Base-by-base conservation (phyloP, 208 protist species). In the Endotrypanum monterogeii region DNA sequence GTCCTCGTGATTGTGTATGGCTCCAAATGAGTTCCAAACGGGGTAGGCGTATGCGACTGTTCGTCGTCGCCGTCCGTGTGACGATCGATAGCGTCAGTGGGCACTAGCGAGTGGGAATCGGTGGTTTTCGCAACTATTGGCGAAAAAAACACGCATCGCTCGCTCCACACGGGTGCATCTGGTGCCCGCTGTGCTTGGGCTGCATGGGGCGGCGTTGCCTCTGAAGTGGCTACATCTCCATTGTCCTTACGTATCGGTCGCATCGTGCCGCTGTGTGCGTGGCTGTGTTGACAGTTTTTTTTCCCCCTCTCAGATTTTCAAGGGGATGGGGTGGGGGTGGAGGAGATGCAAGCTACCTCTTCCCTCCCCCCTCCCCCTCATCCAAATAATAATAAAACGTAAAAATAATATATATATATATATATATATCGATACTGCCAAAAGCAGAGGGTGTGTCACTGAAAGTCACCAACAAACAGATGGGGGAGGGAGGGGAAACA, bases 1-100 rank as follows among this genome's bases (percentile, higher is more conserved):
- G 65, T 74, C 44, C 68, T 60, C 8, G 77, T 62, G 77, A 76
- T 76, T 20, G 60, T 78, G 73, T 79, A 75, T 58, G 63, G 69
- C 73, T 83, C 73, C 73, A 70, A 52, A 50, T 23, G 39, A 41
- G 16, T 8, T 48, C 16, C 60, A n/a, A 37, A 39, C 35, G 30
- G 35, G 28, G 28, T 23, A 30, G 20, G 28, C 60, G 30, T 65
- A 9, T 14, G 44, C 18, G 9, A 44, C 62, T 37, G 18, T n/a
- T 65, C 37, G 35, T 25, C 3, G 28, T 37, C 50, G 48, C 28
- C n/a, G 65, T 56, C 50, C 39, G 28, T 3, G 50, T 55, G 16
- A 55, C 20, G 5, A 23, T 5, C 54, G 32, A 12, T 35, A 35
- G 32, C 62, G 39, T 51, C 62, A 44, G 11, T 48, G 23, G 44